phyloP scores from a whole-genome alignment of 2,329 filamentous ascomycete species.

The Colletotrichum lini region DNA sequence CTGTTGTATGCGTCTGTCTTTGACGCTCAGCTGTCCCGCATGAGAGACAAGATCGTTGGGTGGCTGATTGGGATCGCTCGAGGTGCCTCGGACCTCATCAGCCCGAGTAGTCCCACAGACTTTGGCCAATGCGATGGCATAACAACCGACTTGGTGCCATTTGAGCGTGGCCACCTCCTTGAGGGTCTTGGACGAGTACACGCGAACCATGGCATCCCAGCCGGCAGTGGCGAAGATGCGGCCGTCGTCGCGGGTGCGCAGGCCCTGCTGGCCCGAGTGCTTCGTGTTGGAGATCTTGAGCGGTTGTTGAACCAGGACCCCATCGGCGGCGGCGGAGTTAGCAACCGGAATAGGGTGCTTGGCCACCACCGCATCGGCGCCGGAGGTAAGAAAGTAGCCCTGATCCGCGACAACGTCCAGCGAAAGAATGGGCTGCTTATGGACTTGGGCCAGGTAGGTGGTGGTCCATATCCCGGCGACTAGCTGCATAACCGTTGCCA shows the following conservation, averaged over 20 bases:
- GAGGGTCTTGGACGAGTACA: conserved; percentile 86
- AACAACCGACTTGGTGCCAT: conserved; percentile 93
- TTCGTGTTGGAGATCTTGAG: conserved; percentile 80
- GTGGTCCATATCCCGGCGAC: conserved; percentile 60
- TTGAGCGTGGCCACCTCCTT: conserved; percentile 92
- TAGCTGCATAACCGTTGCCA: conserved; percentile 76
- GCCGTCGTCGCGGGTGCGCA: conserved; percentile 83
- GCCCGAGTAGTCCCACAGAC: conserved; percentile 46
- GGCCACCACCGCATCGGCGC: conserved; percentile 84
- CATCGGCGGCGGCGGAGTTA: conserved; percentile 2
- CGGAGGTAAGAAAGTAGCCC: conserved; percentile 81
- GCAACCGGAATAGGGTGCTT: conserved; percentile 76
- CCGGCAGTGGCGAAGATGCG: conserved; percentile 91
- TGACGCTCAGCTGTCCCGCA: conserved; percentile 63
- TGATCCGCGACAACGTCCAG: conserved; percentile 68
- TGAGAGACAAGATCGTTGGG: conserved; percentile 29
- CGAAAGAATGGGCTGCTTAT: conserved; percentile 87
- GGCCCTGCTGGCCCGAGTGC: conserved; percentile 89
- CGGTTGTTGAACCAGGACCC: conserved; percentile 54
- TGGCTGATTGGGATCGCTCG: conserved; percentile 15
- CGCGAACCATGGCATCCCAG: conserved; percentile 87
- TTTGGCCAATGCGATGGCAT: conserved; percentile 80
- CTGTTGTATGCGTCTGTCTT: conserved; percentile 73
- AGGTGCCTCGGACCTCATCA: conserved; percentile 23
- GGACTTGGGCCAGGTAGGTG: conserved; percentile 76